Base-by-base conservation (phyloP, 2,329 filamentous ascomycete genomes). In the Cucurbitaria berberidis region DNA sequence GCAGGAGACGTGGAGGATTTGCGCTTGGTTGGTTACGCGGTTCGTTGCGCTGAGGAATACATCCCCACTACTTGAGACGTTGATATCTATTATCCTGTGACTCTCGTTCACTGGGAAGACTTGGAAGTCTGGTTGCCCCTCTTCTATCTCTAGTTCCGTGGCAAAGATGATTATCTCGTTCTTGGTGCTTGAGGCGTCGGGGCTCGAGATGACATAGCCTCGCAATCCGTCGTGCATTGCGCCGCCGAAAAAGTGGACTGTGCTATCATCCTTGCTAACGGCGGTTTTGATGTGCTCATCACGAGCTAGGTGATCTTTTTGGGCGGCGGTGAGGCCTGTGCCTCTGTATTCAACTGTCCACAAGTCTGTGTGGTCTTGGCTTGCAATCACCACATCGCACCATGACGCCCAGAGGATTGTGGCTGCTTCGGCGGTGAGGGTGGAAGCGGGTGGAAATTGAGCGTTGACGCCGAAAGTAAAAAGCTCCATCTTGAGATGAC, bases 381-480 rank as follows among this genome's bases (percentile, higher is more conserved):
- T 32, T 0, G 51, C 51, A 13, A 67, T 48, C 10, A 65, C 41
- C 5, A 51, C 44, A 48, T 74, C 71, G 47, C 70, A 73, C 71
- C 71, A 74, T 19, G 69, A 72, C 16, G 55, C 42, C 68, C 69
- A 74, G 3, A 68, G 52, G n/a, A 71, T 39, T 15, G 51, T 49
- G 6, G 68, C 57, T 10, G 16, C 22, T 5, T 22, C 3, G 18
- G 53, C 52, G 3, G 40, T 32, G 13, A 59, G 36, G 1, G 30
- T 49, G 5, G 55, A 10, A 21, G 19, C 21, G 19, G 8, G 11
- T 22, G 19, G 21, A 15, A 11, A 24, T 18, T 55, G 51, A 16
- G 29, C 32, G 39, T 54, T 56, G 48, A 56, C 57, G 21, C 64
- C 64, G 24, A 63, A 67, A 3, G 43, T 44, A 35, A 55, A 62